Base-by-base conservation (phyloP, 2,329 filamentous ascomycete species). In the Dissoconium aciculare region DNA sequence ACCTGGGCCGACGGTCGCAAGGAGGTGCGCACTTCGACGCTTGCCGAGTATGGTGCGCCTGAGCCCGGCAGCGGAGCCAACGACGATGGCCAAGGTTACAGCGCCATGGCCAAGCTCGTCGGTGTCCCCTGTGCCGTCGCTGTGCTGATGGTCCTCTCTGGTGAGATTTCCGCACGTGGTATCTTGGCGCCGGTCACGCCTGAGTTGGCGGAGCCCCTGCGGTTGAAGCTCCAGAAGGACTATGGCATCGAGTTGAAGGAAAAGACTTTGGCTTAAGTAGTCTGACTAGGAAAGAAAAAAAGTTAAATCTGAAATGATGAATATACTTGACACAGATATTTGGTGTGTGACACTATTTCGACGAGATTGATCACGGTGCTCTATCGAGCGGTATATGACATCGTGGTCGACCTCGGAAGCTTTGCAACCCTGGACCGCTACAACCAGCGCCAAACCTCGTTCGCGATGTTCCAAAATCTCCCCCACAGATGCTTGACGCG, bases 21-120 rank as follows among this genome's bases (percentile, higher is more conserved):
- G 55, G 74, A 91, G 63, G 83, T 74, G 26, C 67, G 76, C 40
- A 85, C 80, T 14, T 82, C 76, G 25, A 93, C 84, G 1, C 70
- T 94, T 11, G 67, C 65, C 51, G 82, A 91, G 54, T 87, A 91
- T 57, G 84, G 83, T 53, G 74, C 74, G 49, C 76, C 78, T 35
- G n/a, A n/a, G n/a, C n/a, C n/a, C n/a, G n/a, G n/a, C n/a, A n/a
- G n/a, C n/a, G n/a, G n/a, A n/a, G 19, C 19, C n/a, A 8, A 8
- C 8, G 67, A 71, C 43, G 79, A 78, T 31, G 49, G 45, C 32
- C 52, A 47, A 13, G 51, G 51, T 8, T 91, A 87, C 63, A 77
- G 69, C 3, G 73, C 79, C 44, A 92, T 93, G 83, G 81, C 80
- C 27, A 78, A 75, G 57, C 58, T 83, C 26, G 82, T 91, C 33